Percentiles rank a stretch among this genome's conserved stretches.
phyloP scores from a whole-genome alignment of 1,284 basidiomycete species.

The Grifola frondosa region DNA sequence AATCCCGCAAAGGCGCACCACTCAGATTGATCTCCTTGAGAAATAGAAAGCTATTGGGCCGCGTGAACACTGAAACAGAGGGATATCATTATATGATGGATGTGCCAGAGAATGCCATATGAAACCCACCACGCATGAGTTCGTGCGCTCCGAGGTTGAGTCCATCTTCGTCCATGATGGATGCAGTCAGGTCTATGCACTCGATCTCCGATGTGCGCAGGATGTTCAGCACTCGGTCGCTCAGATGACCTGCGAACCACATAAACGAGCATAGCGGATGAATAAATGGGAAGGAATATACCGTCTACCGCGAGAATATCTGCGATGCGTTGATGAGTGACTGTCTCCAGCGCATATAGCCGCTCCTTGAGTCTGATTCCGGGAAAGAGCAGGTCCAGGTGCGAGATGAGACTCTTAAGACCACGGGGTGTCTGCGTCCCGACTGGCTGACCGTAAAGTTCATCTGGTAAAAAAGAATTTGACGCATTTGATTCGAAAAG shows the following conservation, averaged over 20 bases:
- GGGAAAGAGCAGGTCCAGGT: conserved; percentile 42
- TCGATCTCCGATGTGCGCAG: conserved; percentile 27
- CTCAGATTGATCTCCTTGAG: conserved; percentile 51
- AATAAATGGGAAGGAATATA: conserved; percentile 14
- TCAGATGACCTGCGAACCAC: conserved; percentile 23
- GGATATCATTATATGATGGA: background rate
- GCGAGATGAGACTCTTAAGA: conserved; percentile 34
- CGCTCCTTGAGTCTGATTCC: conserved; percentile 47
- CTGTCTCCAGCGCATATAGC: conserved; percentile 30
- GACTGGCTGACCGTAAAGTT: conserved; percentile 40
- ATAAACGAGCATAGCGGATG: background rate
- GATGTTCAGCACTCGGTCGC: conserved; percentile 22
- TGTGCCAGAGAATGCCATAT: background rate
- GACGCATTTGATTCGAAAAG: conserved; percentile 1
- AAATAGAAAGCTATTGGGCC: conserved; percentile 49
- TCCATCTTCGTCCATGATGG: conserved; percentile 46
- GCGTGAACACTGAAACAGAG: conserved; percentile 45
- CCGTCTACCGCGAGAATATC: conserved; percentile 45
- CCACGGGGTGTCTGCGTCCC: conserved; percentile 44
- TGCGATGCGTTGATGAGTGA: conserved; percentile 44
- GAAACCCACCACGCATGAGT: conserved; percentile 42
- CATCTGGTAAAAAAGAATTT: conserved; percentile 30
- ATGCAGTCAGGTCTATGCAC: conserved; percentile 38
- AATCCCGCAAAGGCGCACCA: conserved; percentile 43
- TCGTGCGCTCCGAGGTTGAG: conserved; percentile 45